Evolutionary conservation across 1,284 basidiomycete genomes (phyloP), one percentile per base, ranked within the genome.

Genomic region (Puccinia novopanici): DNA sequence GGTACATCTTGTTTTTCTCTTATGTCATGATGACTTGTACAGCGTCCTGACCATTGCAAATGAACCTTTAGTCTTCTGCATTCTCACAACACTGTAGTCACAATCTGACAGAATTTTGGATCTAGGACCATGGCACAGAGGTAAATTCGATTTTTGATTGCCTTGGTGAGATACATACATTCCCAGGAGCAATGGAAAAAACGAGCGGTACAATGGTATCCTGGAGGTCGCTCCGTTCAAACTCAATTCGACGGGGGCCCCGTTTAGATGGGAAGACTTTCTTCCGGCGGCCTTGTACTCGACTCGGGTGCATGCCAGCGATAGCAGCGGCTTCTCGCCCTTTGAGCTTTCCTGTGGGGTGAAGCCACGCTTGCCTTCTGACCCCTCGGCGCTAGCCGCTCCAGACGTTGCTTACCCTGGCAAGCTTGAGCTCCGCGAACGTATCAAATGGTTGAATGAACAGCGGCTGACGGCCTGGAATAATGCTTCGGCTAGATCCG

Each of bases 101-200:
- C n/a, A n/a, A n/a, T n/a, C n/a, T n/a, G n/a, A n/a, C n/a, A n/a
- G n/a, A n/a, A n/a, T n/a, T n/a, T n/a, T n/a, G n/a, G n/a, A n/a
- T n/a, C n/a, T n/a, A n/a, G n/a, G n/a, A n/a, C n/a, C n/a, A n/a
- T n/a, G n/a, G n/a, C n/a, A n/a, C n/a, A n/a, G n/a, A n/a, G n/a
- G n/a, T n/a, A n/a, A n/a, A n/a, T n/a, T n/a, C n/a, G n/a, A n/a
- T n/a, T n/a, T n/a, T n/a, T n/a, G n/a, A n/a, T n/a, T n/a, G n/a
- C n/a, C n/a, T n/a, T n/a, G n/a, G n/a, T n/a, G n/a, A n/a, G n/a
- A n/a, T n/a, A n/a, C n/a, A n/a, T n/a, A n/a, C n/a, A n/a, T n/a
- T n/a, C 81, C 81, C 8, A 24, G 70, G 0, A 76, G 80, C 2
- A 82, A 82, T 30, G 81, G 81, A 2, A 68, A 81, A 22, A 72